Conservation (phyloP, 257 asterid genomes). For the Misopates orontium region DNA sequence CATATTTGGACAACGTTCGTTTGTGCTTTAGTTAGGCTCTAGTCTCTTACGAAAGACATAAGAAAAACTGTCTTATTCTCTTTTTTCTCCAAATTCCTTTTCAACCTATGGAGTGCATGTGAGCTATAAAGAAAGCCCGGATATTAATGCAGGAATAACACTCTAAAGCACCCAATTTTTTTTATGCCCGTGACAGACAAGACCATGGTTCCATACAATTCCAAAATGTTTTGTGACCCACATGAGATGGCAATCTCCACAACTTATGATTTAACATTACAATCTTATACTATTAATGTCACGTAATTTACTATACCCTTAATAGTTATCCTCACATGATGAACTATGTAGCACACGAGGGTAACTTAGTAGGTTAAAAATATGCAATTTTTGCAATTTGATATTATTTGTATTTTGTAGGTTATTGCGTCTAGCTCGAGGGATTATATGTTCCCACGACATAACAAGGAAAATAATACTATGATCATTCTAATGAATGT, state of each 20-base stretch:
- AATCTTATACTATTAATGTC: background rate
- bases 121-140: slow-evolving; percentile 25
- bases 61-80: slow-evolving; percentile 23
- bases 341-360: too few relatives aligned
- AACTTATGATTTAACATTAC: slow-evolving; percentile 10
- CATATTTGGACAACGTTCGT: slow-evolving; percentile 25
- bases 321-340: too few relatives aligned
- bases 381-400: too few relatives aligned
- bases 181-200: slow-evolving; percentile 61
- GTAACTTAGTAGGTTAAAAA: too few relatives aligned
- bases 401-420: too few relatives aligned
- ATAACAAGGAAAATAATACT: too few relatives aligned
- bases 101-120: slow-evolving; percentile 28
- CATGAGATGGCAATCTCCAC: slow-evolving; percentile 19
- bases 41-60: slow-evolving; percentile 23
- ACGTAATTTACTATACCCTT: background rate
- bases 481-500: too few relatives aligned
- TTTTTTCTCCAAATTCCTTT: slow-evolving; percentile 16
- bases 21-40: slow-evolving; percentile 37
- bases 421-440: too few relatives aligned
- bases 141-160: background rate
- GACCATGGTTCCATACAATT: slow-evolving; percentile 22
- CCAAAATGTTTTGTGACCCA: slow-evolving; percentile 34
- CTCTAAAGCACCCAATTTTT: slow-evolving; percentile 7
- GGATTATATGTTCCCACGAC: too few relatives aligned